phyloP scores from a whole-genome alignment of 768 basidiomycete genomes.

The Chlorophyllum brunneum region DNA sequence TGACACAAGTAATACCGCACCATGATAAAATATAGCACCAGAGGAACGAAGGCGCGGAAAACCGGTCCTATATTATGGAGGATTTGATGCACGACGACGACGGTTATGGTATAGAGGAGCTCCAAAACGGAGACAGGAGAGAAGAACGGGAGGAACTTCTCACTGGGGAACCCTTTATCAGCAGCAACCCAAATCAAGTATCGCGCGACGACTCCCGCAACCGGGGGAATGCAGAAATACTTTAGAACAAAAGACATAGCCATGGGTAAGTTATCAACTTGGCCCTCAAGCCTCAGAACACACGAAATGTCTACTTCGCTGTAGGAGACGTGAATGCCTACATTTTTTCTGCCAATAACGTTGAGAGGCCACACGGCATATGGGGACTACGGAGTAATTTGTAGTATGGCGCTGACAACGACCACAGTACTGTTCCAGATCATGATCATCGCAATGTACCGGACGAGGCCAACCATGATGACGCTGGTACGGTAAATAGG shows the following conservation, averaged over 20 bases:
- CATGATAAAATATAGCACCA: constrained; percentile 73
- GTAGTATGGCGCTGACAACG: constrained; percentile 73
- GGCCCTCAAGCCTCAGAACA: constrained; percentile 70
- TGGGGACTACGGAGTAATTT: constrained; percentile 75
- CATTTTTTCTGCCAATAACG: constrained; percentile 44
- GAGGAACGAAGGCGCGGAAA: constrained; percentile 78
- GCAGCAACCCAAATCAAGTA: constrained; percentile 43
- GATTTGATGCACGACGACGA: constrained; percentile 74
- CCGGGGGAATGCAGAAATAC: constrained; percentile 83
- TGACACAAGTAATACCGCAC: constrained; percentile 61
- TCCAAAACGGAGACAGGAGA: constrained; percentile 69
- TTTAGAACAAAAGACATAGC: constrained; percentile 20
- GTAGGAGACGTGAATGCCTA: constrained; percentile 47
- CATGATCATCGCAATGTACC: constrained; percentile 73
- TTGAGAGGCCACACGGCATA: constrained; percentile 72
- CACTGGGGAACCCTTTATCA: constrained; percentile 45
- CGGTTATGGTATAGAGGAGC: constrained; percentile 75
- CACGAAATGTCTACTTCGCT: constrained; percentile 59
- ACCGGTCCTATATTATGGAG: constrained; percentile 70
- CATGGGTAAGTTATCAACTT: constrained; percentile 21
- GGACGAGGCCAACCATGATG: constrained; percentile 76
- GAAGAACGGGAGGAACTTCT: constrained; percentile 64
- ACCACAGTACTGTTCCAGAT: constrained; percentile 85
- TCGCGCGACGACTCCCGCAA: constrained; percentile 67
- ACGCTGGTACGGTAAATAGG: constrained; percentile 74